Base-by-base conservation (phyloP, 2,329 filamentous ascomycete species). In the Amylocarpus encephaloides region DNA sequence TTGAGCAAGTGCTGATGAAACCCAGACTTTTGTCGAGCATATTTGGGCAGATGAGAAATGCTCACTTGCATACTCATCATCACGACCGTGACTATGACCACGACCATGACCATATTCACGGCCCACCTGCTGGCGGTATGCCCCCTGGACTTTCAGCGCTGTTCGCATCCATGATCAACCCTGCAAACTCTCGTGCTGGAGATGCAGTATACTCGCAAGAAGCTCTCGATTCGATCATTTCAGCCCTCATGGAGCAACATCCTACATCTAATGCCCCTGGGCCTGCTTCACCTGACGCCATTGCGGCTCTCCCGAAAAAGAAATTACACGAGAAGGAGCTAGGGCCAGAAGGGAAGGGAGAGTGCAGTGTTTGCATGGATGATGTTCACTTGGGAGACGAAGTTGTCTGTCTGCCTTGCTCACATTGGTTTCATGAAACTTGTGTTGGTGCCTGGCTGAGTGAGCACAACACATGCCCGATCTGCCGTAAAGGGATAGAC, bases 291-390 rank as follows among this genome's bases (percentile, higher is more conserved):
- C 77, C 83, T 53, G 77, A 78, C 41, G 87, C 88, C 0, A 91
- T 98, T 48, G 76, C 78, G 22, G 76, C 79, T 3, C 71, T 98
- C 5, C 80, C 88, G 7, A 85, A 84, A 59, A 85, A 83, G 58
- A 79, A 79, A 39, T 73, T 93, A 2, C 80, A 88, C 45, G 72
- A 78, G 50, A 77, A 83, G 38, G 84, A 94, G 78, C 73, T 94
- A 5, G 77, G 74, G 1, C 65, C 71, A 0, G 79, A 82, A 48
- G 69, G 71, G 5, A 87, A 85, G 51, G 85, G 82, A 38, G 91
- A 96, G 64, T 98, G 93, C 67, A 91, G 88, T 33, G 95, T 98
- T 51, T 98, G 93, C 69, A 95, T 97, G 73, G 90, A 96, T 49
- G 80, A 87, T 26, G 84, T 94, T 54, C 76, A 80, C 22, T 64